Conservation (phyloP, 371 early-diverging fungal genomes). For the Basidiobolus meristosporus region DNA sequence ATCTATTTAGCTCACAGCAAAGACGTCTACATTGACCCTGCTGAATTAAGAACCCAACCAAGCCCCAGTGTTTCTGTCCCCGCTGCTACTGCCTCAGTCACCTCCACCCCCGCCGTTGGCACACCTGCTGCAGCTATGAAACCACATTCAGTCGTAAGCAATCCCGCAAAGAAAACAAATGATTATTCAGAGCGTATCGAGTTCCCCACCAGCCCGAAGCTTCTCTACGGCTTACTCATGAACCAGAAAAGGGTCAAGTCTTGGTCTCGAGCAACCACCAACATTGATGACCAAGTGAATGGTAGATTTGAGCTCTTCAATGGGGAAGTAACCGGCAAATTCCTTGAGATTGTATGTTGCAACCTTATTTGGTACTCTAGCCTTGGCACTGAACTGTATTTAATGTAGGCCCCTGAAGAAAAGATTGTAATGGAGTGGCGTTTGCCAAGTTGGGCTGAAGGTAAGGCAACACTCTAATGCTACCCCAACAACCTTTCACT, state of each 20-base stretch:
- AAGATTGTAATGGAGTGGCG: constrained; percentile 78
- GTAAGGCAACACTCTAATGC: constrained; percentile 9
- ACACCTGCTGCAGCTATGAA: neutral
- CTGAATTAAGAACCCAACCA: constrained; percentile 17
- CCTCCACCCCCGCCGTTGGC: too few species aligned
- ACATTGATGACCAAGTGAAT: constrained; percentile 28
- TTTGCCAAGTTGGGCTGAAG: constrained; percentile 62
- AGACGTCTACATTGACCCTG: constrained; percentile 70
- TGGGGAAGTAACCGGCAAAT: constrained; percentile 75
- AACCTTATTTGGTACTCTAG: neutral
- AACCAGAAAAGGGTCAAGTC: constrained; percentile 45
- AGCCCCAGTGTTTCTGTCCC: constrained; percentile 3
- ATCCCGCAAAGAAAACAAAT: neutral
- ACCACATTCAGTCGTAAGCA: neutral
- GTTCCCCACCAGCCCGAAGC: constrained; percentile 43
- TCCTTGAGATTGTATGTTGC: constrained; percentile 33
- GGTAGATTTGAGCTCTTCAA: constrained; percentile 56
- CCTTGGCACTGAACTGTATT: neutral
- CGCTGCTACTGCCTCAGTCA: constrained; percentile 2
- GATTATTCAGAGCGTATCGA: too few species aligned
- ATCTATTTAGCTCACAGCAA: constrained; percentile 33
- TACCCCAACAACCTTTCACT: neutral
- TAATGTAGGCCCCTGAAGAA: constrained; percentile 26
- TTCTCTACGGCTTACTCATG: constrained; percentile 59
- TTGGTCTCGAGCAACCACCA: constrained; percentile 65